Conservation (phyloP, 768 basidiomycete genomes). For the Tylopilus felleus region DNA sequence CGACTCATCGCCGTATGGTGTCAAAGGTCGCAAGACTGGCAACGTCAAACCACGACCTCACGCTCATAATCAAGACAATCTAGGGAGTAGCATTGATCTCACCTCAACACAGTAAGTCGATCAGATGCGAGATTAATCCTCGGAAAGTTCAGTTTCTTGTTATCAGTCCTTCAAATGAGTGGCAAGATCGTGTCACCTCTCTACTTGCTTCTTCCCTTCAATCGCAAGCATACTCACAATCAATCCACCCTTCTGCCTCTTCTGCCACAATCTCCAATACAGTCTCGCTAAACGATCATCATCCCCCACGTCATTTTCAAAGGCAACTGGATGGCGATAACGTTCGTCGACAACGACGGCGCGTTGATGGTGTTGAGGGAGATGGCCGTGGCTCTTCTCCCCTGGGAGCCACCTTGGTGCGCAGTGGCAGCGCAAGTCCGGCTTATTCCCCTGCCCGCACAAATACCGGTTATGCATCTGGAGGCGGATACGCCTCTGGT, state of each 20-base stretch:
- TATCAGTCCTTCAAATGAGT: conserved; percentile 72
- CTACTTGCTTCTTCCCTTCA: conserved; percentile 22
- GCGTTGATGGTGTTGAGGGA: conserved; percentile 32
- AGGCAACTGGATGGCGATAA: conserved; percentile 26
- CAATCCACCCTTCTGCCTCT: background rate
- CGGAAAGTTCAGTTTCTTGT: conserved; percentile 1
- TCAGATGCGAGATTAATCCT: background rate
- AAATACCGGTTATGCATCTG: conserved; percentile 14
- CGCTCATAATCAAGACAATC: conserved; percentile 17
- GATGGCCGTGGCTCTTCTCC: conserved; percentile 8
- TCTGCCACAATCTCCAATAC: conserved; percentile 1
- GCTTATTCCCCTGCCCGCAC: conserved; percentile 15
- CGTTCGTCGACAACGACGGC: conserved; percentile 48
- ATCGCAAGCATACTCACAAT: conserved; percentile 2
- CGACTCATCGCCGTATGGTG: conserved; percentile 77
- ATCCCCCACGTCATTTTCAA: conserved; percentile 1
- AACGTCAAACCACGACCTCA: conserved; percentile 30
- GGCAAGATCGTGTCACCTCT: conserved; percentile 65
- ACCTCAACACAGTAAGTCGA: conserved; percentile 60
- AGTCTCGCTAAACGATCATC: conserved; percentile 15
- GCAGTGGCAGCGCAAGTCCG: conserved; percentile 19
- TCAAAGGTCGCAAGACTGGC: conserved; percentile 58
- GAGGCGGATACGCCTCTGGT: conserved; percentile 21
- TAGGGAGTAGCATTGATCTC: conserved; percentile 35
- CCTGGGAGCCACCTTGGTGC: background rate